Conservation (phyloP, 1,284 basidiomycete species). For the Cutaneotrichosporon spelunceum region DNA sequence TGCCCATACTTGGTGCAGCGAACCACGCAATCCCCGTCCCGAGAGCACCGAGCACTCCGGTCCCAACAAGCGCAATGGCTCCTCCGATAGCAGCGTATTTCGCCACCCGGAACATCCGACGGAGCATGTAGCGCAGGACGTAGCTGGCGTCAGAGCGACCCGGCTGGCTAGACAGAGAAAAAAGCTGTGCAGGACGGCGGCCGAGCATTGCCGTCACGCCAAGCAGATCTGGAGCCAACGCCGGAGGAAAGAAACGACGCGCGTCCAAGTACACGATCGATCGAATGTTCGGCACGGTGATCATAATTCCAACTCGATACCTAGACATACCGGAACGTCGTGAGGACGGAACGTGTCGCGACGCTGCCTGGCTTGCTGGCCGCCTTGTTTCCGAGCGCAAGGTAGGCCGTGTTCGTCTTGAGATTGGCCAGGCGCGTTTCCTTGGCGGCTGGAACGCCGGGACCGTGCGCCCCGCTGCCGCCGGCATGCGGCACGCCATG, state of each 20-base stretch:
- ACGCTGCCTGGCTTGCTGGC: conserved; percentile 41
- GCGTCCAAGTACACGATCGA: neutral
- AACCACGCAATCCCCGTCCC: conserved; percentile 48
- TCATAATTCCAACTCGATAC: no score
- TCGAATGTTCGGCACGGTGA: neutral
- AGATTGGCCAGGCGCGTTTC: conserved; percentile 23
- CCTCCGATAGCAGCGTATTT: conserved; percentile 50
- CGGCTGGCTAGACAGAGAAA: neutral
- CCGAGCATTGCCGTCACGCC: neutral
- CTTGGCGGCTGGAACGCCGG: neutral
- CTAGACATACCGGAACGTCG: conserved; percentile 38
- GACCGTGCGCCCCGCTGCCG: conserved; percentile 4
- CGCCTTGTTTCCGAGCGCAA: conserved; percentile 42
- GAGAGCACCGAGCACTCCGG: conserved; percentile 42
- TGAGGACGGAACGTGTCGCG: conserved; percentile 44
- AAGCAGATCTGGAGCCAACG: neutral
- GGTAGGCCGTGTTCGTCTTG: conserved; percentile 47
- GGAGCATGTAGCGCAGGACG: conserved; percentile 46
- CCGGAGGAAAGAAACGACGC: neutral
- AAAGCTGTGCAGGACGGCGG: neutral
- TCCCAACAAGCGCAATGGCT: conserved; percentile 41
- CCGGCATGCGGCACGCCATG: neutral
- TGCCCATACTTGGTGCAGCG: conserved; percentile 42
- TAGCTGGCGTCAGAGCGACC: conserved; percentile 35
- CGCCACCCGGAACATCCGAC: conserved; percentile 47